A percentile compares a stretch with the other conserved stretches of the same genome.
Conservation (phyloP, 2,329 filamentous ascomycete genomes). For the Neonectria coccinea region DNA sequence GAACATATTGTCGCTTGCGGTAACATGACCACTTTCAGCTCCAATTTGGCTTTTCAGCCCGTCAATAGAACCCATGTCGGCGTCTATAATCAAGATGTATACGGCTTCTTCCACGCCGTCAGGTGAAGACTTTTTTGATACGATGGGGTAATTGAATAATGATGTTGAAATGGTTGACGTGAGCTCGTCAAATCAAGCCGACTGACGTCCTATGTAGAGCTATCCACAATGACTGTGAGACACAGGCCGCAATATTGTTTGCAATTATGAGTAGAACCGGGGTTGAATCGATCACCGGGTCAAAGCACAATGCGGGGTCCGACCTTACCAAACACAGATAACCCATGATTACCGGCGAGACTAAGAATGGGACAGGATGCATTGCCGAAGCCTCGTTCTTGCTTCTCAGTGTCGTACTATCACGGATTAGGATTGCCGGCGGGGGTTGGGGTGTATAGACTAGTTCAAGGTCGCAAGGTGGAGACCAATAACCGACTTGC, state of each 20-base stretch:
- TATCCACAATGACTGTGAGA: background rate
- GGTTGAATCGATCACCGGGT: background rate
- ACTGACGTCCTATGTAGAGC: background rate
- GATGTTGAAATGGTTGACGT: background rate
- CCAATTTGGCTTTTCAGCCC: background rate
- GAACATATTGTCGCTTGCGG: background rate
- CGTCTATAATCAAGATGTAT: background rate
- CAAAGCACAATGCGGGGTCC: background rate
- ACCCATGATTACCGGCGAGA: background rate
- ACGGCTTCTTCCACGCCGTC: too few relatives aligned
- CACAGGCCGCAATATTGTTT: background rate
- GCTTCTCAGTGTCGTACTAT: background rate
- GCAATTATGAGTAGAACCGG: background rate
- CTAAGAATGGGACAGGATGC: background rate
- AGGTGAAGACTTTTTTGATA: too few relatives aligned
- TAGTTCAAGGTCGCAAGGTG: background rate
- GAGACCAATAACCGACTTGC: background rate
- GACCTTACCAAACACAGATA: background rate
- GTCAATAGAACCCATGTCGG: background rate
- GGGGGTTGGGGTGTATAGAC: background rate
- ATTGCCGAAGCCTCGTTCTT: background rate
- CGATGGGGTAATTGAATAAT: too few relatives aligned
- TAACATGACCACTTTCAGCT: too few relatives aligned
- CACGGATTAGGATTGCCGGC: constrained; percentile 3
- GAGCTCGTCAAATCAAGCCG: background rate